phyloP scores from a whole-genome alignment of 805 yeast genomes.

The Lipomyces japonicus region DNA sequence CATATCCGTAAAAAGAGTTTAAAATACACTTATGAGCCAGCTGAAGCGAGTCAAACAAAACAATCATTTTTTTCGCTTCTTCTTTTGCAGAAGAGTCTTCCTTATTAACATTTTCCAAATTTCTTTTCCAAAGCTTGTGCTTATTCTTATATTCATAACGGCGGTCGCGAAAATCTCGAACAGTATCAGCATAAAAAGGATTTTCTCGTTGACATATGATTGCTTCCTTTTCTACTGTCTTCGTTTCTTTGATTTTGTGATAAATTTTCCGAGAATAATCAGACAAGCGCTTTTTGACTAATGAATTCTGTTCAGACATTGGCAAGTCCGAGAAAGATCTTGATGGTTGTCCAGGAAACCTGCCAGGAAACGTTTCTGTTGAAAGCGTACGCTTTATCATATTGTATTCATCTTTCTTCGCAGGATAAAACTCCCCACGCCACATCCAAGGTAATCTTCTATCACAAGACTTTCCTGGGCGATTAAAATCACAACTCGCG shows the following conservation, averaged over 20 bases:
- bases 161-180: slow-evolving; percentile 88
- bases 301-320: slow-evolving; percentile 69
- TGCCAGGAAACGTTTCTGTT: slow-evolving; percentile 69
- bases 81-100: slow-evolving; percentile 62
- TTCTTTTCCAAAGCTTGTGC: slow-evolving; percentile 92
- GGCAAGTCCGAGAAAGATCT: slow-evolving; percentile 72
- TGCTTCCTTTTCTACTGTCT: slow-evolving; percentile 84
- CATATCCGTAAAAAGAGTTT: slow-evolving; percentile 96
- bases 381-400: slow-evolving; percentile 83
- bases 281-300: slow-evolving; percentile 69
- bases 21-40: slow-evolving; percentile 95
- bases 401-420: slow-evolving; percentile 83
- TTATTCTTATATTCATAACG: slow-evolving; percentile 92
- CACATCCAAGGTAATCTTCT: slow-evolving; percentile 92
- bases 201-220: slow-evolving; percentile 96
- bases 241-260: slow-evolving; percentile 73
- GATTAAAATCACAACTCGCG: slow-evolving; percentile 94
- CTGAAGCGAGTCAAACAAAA: slow-evolving; percentile 90
- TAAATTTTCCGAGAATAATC: slow-evolving; percentile 85
- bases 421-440: slow-evolving; percentile 95
- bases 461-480: slow-evolving; percentile 93
- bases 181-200: slow-evolving; percentile 94
- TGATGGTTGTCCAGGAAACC: slow-evolving; percentile 52
- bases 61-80: slow-evolving; percentile 91
- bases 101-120: slow-evolving; percentile 52